Evolutionary conservation across 176 grass and related monocot genomes (phyloP).

Genomic region (Avena sativa): DNA sequence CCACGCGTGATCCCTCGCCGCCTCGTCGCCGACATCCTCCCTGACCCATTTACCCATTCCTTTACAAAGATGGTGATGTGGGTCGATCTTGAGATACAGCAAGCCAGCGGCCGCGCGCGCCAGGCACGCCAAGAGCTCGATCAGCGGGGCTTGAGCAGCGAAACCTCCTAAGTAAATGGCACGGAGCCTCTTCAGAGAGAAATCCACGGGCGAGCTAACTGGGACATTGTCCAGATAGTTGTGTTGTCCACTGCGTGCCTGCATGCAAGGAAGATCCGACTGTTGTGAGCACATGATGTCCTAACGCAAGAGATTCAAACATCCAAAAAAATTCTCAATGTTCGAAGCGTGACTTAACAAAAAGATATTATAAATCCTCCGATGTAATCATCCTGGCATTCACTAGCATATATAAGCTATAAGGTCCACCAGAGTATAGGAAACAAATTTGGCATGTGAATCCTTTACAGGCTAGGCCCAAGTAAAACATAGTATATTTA

Average conservation of each 20-base stretch:
- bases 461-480: neutral
- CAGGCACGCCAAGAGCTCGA: neutral
- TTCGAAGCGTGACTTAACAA: neutral
- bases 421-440: neutral
- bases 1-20: neutral
- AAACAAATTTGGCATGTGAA: neutral
- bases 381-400: neutral
- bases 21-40: neutral
- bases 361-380: neutral
- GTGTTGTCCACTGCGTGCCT: neutral
- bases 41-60: neutral
- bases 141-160: neutral
- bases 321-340: neutral
- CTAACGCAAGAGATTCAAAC: neutral
- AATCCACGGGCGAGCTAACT: neutral
- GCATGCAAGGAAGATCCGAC: neutral
- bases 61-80: neutral
- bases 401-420: neutral
- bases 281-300: neutral
- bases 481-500: neutral
- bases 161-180: neutral
- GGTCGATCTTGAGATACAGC: neutral
- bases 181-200: conserved; percentile 1
- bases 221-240: neutral
- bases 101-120: neutral